Conservation (phyloP, 768 basidiomycete genomes). For the Boletus patriciae region DNA sequence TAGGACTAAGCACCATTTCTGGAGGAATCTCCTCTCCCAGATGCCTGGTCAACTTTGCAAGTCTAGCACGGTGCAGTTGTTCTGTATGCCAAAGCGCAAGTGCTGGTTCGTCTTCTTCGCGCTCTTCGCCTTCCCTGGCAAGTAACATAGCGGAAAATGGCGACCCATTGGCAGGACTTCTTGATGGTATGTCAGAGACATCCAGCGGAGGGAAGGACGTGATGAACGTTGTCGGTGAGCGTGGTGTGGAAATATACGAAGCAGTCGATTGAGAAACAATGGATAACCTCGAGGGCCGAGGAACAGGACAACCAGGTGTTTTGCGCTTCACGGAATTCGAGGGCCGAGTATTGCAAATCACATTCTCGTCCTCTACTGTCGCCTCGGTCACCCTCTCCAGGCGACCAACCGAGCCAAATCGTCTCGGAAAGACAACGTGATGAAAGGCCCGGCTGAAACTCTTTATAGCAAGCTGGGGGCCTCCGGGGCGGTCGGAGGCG, state of each 20-base stretch:
- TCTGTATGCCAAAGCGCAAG: slow-evolving; percentile 12
- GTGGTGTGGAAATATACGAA: background rate
- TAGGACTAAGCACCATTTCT: slow-evolving; percentile 30
- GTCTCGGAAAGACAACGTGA: slow-evolving; percentile 28
- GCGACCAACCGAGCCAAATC: background rate
- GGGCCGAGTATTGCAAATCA: background rate
- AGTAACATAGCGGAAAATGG: slow-evolving; percentile 16
- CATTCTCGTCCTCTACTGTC: slow-evolving; percentile 2
- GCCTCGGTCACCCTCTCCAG: slow-evolving; percentile 5
- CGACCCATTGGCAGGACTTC: slow-evolving; percentile 14
- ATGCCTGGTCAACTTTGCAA: slow-evolving; percentile 39
- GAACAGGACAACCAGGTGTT: background rate
- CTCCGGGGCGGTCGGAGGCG: slow-evolving; percentile 33
- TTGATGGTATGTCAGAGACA: slow-evolving; percentile 7
- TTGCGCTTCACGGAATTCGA: background rate
- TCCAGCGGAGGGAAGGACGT: slow-evolving; percentile 13
- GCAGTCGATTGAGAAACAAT: slow-evolving; percentile 1
- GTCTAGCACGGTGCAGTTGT: slow-evolving; percentile 32
- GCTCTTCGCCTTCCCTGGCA: slow-evolving; percentile 1
- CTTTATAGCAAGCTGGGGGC: slow-evolving; percentile 34
- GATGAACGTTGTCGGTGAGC: slow-evolving; percentile 5
- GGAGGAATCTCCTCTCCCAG: slow-evolving; percentile 41
- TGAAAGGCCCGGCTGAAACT: slow-evolving; percentile 47
- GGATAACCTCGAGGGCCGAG: background rate
- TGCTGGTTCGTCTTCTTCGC: slow-evolving; percentile 5